phyloP scores from a whole-genome alignment of 2,329 filamentous ascomycete species.

The Fusarium sp. region DNA sequence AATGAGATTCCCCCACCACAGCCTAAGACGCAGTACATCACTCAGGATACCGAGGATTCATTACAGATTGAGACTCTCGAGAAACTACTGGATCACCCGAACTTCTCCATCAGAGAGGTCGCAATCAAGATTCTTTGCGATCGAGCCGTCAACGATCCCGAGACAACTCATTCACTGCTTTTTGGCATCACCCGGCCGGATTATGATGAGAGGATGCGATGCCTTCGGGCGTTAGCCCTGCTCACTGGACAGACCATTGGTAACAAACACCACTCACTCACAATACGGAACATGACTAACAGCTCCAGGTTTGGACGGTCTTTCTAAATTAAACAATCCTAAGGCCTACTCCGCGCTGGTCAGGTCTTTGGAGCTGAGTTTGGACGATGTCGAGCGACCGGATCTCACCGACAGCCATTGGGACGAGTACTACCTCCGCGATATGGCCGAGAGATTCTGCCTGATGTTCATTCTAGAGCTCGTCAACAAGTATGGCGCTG shows the following conservation, averaged over 20 bases:
- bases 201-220: slow-evolving; percentile 68
- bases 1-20: slow-evolving; percentile 73
- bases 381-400: slow-evolving; percentile 62
- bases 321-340: slow-evolving; percentile 61
- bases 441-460: slow-evolving; percentile 69
- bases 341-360: slow-evolving; percentile 68
- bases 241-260: slow-evolving; percentile 58
- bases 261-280: slow-evolving; percentile 33
- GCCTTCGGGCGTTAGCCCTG: slow-evolving; percentile 66
- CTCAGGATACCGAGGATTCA: slow-evolving; percentile 79
- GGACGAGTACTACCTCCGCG: slow-evolving; percentile 72
- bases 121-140: slow-evolving; percentile 69
- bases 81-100: slow-evolving; percentile 76
- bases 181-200: slow-evolving; percentile 68
- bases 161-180: slow-evolving; percentile 62
- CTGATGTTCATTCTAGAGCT: slow-evolving; percentile 69
- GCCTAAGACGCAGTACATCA: slow-evolving; percentile 78
- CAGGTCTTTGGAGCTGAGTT: slow-evolving; percentile 67
- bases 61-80: slow-evolving; percentile 73
- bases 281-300: slow-evolving; percentile 25
- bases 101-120: slow-evolving; percentile 77
- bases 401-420: slow-evolving; percentile 65
- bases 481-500: slow-evolving; percentile 67
- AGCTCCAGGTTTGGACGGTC: slow-evolving; percentile 49
- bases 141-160: slow-evolving; percentile 67